Evolutionary conservation across 768 basidiomycete species (phyloP).

Genomic region (Panellus pusillus): DNA sequence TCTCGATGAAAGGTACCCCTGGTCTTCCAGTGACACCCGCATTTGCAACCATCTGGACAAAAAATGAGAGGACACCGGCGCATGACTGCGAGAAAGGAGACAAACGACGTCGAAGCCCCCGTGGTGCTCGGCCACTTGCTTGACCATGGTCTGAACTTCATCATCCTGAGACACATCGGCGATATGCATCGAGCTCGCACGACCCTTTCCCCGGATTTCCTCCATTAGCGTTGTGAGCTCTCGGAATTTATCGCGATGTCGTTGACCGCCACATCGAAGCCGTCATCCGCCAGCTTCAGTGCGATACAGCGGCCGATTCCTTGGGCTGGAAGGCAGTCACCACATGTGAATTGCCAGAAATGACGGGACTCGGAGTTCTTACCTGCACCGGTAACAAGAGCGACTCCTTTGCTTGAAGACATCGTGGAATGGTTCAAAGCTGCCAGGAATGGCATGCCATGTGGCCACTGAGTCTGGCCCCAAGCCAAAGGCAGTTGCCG

Average conservation of each 20-base stretch:
- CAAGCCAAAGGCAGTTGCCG: too few species aligned
- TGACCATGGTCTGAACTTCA: constrained; percentile 27
- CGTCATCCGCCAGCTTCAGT: constrained; percentile 35
- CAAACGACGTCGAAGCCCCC: constrained; percentile 33
- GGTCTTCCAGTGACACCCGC: constrained; percentile 25
- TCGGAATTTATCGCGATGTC: constrained; percentile 26
- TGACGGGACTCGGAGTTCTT: too few species aligned
- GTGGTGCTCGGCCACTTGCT: constrained; percentile 24
- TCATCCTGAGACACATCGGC: constrained; percentile 23
- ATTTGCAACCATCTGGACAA: constrained; percentile 34
- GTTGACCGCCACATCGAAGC: constrained; percentile 36
- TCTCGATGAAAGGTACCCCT: constrained; percentile 2
- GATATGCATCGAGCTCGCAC: background rate
- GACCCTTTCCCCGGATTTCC: constrained; percentile 13
- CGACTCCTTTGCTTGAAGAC: too few species aligned
- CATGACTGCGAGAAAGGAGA: background rate
- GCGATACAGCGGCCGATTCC: constrained; percentile 37
- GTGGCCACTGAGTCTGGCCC: too few species aligned
- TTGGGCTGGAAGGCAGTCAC: background rate
- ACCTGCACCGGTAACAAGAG: too few species aligned
- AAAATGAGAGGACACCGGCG: background rate
- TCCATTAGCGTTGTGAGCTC: constrained; percentile 18
- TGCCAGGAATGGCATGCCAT: too few species aligned
- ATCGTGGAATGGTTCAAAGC: too few species aligned
- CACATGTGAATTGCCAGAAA: too few species aligned